A percentile compares a stretch with the other conserved stretches of the same genome.
Conservation (phyloP, 2,329 filamentous ascomycete species). For the Dendrostoma leiphaemia region DNA sequence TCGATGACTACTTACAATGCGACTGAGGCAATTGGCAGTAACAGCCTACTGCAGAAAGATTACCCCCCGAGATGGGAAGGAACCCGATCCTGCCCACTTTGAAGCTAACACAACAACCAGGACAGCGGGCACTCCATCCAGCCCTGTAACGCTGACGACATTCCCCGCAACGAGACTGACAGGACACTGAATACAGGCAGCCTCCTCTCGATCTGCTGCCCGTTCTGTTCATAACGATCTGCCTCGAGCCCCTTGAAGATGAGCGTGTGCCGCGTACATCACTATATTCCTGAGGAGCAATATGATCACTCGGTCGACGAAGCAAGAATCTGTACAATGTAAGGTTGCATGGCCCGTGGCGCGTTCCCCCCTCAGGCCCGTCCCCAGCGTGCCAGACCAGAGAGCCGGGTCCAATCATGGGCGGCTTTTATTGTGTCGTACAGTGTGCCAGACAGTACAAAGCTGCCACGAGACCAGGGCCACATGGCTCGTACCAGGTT, state of each 20-base stretch:
- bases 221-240: no score
- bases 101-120: no score
- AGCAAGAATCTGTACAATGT: background rate
- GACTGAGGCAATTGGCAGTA: background rate
- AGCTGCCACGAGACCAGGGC: background rate
- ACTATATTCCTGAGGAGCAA: no score
- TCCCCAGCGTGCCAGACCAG: no score
- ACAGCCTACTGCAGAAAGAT: background rate
- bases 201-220: no score
- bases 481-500: slow-evolving; percentile 16
- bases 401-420: slow-evolving; percentile 16
- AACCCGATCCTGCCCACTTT: no score
- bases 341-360: slow-evolving; percentile 3
- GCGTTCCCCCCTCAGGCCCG: background rate
- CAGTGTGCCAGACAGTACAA: slow-evolving; percentile 9
- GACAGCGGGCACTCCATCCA: no score
- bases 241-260: background rate
- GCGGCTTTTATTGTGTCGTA: background rate
- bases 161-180: background rate
- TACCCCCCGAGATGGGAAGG: background rate
- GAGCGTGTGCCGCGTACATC: no score
- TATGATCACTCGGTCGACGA: no score
- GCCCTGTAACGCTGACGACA: background rate
- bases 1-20: background rate
- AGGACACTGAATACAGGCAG: no score